Evolutionary conservation across 2,329 filamentous ascomycete species (phyloP), one percentile per base, ranked within the genome.

Genomic region (Cryphonectria naterciae): DNA sequence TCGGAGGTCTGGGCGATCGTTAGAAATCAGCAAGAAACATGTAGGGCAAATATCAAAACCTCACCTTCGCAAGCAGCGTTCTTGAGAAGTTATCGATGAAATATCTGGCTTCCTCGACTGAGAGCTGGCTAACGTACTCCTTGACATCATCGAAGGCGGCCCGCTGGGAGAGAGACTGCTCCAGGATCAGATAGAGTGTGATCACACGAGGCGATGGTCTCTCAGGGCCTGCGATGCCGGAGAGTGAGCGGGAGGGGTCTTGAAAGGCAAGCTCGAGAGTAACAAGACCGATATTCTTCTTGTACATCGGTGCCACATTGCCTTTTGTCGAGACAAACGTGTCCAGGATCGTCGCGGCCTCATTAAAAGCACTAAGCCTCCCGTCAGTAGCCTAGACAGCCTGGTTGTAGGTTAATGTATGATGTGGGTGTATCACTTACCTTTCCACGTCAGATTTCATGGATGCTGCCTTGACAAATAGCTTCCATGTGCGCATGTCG

Each of bases 121-220:
- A 79, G 0, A 89, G 79, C 28, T 78, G 76, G 56, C 84, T 81
- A 3, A 85, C 77, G 68, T 84, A 86, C 0, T 73, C 72, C 71
- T 83, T 86, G 56, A 87, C 74, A 65, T 87, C 85, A 46, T 83
- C 81, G 68, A 88, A 87, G 0, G 77, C 75, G 1, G 80, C 75
- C 1, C 78, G 72, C 58, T 75, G 76, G 65, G 77, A 77, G 25
- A 77, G 73, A 70, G 80, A 76, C 41, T 80, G 75, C n/a, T 79
- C 76, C 17, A 81, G 70, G n/a, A 78, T 80, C 2, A 77, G 54
- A 4, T 77, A 75, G 4, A 81, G 73, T 56, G 80, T 79, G n/a
- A 76, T 73, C 1, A 81, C 77, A 8, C 77, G 76, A 17, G 77
- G 73, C 1, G 78, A 77, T 69, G 67, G 63, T 65, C 60, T 69